Base-by-base conservation (phyloP, 192 early-diverging fungal genomes). In the Thoreauomyces humboldtii region DNA sequence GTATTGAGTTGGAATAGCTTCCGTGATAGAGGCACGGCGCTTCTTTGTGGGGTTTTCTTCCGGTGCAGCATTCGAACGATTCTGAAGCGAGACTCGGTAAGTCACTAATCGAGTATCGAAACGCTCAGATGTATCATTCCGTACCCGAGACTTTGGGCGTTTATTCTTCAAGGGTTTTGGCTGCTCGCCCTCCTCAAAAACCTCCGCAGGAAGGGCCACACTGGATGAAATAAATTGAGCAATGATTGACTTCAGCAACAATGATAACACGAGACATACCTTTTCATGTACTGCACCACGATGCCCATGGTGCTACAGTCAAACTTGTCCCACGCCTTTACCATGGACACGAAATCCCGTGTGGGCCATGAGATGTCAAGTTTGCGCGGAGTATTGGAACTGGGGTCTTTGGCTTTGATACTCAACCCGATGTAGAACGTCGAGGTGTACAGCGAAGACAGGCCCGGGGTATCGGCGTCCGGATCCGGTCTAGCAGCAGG, bases 371-470 rank as follows among this genome's bases (percentile, higher is more conserved):
- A 76, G 22, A 97, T 76, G 60, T 96, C 89, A 73, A 96, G 69
- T 42, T 83, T 83, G 14, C 85, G 69, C 2, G 77, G 42, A 9
- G 33, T 25, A 14, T 75, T 74, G 28, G 54, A 58, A 41, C 28
- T 71, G 76, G 80, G 73, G 67, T 81, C 69, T 58, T 81, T 83
- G 22, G 82, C 73, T 34, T 81, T 78, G 27, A 94, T 79, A 31
- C 75, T 67, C 15, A 99, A 67, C 1, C 95, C 96, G 70, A 99
- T 84, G 67, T 97, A 97, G 67, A 95, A 96, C 14, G 85, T 85
- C 4, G 93, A 89, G 2, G 89, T 90, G 59, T 85, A 87, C 15
- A 92, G 74, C 11, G 73, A 73, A 19, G 29, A 44, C 36, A 42
- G 29, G 44, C 24, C 66, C 53, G 33, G 25, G 50, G 70, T 69